Percentiles rank a stretch among this genome's conserved stretches.
phyloP scores from a whole-genome alignment of 2,329 filamentous ascomycete species.

The Aspergillus pseudotamarii region DNA sequence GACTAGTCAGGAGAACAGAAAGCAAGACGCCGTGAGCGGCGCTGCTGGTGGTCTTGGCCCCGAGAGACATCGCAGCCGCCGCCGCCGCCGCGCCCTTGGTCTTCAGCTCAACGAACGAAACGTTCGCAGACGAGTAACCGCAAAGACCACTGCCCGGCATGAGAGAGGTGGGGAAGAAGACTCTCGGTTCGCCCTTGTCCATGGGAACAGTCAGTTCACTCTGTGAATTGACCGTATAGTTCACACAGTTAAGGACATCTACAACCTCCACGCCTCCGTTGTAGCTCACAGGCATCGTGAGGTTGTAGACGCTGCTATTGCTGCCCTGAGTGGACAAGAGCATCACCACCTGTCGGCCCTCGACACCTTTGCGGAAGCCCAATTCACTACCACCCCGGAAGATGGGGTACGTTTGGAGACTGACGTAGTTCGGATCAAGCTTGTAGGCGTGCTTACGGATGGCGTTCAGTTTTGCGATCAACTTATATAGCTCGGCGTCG shows the following conservation, averaged over 20 bases:
- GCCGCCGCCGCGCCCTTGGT: background rate
- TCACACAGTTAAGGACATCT: constrained; percentile 29
- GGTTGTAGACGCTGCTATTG: constrained; percentile 25
- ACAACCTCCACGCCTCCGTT: constrained; percentile 24
- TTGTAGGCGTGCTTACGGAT: constrained; percentile 44
- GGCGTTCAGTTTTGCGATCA: constrained; percentile 35
- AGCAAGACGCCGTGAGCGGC: background rate
- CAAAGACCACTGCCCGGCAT: constrained; percentile 32
- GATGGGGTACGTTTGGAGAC: constrained; percentile 39
- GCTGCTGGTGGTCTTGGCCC: background rate
- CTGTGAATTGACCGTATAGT: constrained; percentile 23
- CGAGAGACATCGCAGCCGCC: background rate
- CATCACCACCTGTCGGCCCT: constrained; percentile 43
- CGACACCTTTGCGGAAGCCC: constrained; percentile 48
- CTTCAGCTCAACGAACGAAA: constrained; percentile 8
- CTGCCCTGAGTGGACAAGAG: constrained; percentile 46
- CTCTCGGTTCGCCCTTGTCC: constrained; percentile 30
- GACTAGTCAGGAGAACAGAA: background rate
- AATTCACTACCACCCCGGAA: constrained; percentile 45
- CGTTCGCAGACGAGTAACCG: constrained; percentile 12
- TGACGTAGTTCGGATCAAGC: constrained; percentile 39
- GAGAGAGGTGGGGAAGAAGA: constrained; percentile 28
- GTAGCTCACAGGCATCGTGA: constrained; percentile 30
- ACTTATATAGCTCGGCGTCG: constrained; percentile 39
- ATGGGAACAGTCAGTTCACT: constrained; percentile 25